Evolutionary conservation across 2,329 filamentous ascomycete species (phyloP).

Genomic region (Colletotrichum sublineola): DNA sequence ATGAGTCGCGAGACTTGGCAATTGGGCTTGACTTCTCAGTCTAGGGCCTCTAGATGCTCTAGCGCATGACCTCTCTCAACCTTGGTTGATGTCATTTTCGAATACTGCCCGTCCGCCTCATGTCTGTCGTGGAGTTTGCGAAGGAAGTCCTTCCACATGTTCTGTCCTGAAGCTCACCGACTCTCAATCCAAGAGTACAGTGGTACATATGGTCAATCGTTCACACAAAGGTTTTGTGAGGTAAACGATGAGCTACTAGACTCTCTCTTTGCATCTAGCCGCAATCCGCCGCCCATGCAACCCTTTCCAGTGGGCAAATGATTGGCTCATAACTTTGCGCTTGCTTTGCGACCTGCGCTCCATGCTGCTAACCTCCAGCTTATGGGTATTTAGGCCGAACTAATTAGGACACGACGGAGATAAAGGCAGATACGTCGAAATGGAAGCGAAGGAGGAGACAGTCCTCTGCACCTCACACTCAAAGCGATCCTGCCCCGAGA

Average conservation of each 20-base stretch:
- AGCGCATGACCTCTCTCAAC: not conserved
- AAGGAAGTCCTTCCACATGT: not conserved
- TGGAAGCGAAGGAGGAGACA: not conserved
- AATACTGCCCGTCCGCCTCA: not conserved
- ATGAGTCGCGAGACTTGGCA: not conserved
- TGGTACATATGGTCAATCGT: not conserved
- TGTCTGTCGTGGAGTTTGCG: not conserved
- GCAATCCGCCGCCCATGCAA: not conserved
- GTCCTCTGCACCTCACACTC: slow-evolving; percentile 1
- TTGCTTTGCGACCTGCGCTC: not conserved
- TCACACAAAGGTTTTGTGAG: not conserved
- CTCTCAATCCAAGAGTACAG: not conserved
- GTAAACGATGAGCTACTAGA: not conserved
- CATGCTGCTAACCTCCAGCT: not conserved
- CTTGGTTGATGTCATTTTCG: not conserved
- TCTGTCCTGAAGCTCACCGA: not conserved
- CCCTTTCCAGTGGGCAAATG: slow-evolving; percentile 18
- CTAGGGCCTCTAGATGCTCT: not conserved
- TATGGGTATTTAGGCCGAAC: not conserved
- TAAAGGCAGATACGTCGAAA: not conserved
- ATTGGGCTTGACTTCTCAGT: not conserved
- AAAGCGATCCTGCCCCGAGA: not conserved
- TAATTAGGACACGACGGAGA: not conserved
- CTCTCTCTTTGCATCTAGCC: not conserved
- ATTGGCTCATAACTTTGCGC: slow-evolving; percentile 5